phyloP scores from a whole-genome alignment of 768 basidiomycete species.

The Pisolithus orientalis region DNA sequence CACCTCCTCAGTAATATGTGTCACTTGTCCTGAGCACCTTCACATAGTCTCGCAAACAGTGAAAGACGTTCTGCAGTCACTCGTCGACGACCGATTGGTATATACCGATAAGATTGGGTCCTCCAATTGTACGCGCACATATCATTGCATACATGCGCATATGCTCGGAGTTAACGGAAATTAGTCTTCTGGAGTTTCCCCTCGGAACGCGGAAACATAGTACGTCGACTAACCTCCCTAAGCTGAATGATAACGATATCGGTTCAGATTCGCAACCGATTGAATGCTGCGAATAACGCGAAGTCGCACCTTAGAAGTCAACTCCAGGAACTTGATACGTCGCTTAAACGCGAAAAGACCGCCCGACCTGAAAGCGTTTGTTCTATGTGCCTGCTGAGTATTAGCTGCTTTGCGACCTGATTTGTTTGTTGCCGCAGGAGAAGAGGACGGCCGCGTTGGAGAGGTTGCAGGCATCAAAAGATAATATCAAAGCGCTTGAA shows the following conservation, averaged over 20 bases:
- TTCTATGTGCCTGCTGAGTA: background rate
- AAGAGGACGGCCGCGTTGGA: conserved; percentile 49
- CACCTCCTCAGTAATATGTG: background rate
- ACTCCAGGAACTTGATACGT: conserved; percentile 40
- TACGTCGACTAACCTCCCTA: conserved; percentile 23
- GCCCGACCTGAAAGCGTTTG: conserved; percentile 55
- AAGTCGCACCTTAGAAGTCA: conserved; percentile 39
- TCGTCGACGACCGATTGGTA: conserved; percentile 84
- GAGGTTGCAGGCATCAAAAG: conserved; percentile 41
- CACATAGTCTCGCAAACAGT: conserved; percentile 77
- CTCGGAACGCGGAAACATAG: conserved; percentile 76
- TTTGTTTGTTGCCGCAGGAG: conserved; percentile 35
- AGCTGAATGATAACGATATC: conserved; percentile 1
- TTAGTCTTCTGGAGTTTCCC: conserved; percentile 96
- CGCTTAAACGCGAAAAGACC: conserved; percentile 45
- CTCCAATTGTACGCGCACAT: conserved; percentile 68
- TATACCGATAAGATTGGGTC: conserved; percentile 91
- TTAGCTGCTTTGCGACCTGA: background rate
- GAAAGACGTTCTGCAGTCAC: conserved; percentile 84
- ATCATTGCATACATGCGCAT: conserved; percentile 5
- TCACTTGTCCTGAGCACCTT: background rate
- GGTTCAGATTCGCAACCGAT: conserved; percentile 53
- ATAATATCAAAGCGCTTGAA: conserved; percentile 46
- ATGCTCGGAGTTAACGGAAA: conserved; percentile 14
- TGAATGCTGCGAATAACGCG: conserved; percentile 44